Evolutionary conservation across 768 basidiomycete species (phyloP).

Genomic region (Tylopilus felleus): DNA sequence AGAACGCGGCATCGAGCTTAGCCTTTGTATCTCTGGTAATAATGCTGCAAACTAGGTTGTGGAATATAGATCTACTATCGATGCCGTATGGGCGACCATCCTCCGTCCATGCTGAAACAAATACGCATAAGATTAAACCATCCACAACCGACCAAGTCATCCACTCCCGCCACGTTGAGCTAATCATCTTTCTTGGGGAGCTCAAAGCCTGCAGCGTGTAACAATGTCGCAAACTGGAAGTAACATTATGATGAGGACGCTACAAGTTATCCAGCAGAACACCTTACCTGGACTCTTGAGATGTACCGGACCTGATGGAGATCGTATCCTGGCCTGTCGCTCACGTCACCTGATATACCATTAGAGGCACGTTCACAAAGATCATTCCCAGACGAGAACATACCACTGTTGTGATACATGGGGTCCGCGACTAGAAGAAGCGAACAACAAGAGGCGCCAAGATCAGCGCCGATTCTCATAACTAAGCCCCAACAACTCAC

Average conservation of each 20-base stretch:
- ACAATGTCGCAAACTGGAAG: slow-evolving; percentile 59
- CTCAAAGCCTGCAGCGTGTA: slow-evolving; percentile 68
- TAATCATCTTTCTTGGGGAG: slow-evolving; percentile 15
- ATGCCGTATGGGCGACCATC: neutral
- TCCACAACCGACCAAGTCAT: neutral
- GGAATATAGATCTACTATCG: neutral
- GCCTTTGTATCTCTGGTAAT: neutral
- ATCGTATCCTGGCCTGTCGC: slow-evolving; percentile 77
- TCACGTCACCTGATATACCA: slow-evolving; percentile 58
- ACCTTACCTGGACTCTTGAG: slow-evolving; percentile 78
- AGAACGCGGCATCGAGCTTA: neutral
- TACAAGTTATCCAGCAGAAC: neutral
- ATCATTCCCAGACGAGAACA: slow-evolving; percentile 10
- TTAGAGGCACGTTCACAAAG: neutral
- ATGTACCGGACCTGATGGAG: slow-evolving; percentile 79
- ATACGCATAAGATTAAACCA: neutral
- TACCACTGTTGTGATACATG: slow-evolving; percentile 84
- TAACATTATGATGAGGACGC: neutral
- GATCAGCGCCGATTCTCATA: neutral
- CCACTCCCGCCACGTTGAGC: neutral
- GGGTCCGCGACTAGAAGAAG: slow-evolving; percentile 67
- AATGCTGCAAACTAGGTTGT: neutral
- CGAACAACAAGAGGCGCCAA: neutral
- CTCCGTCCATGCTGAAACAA: neutral
- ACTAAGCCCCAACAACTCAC: slow-evolving; percentile 30